Evolutionary conservation across 306 rosid species (phyloP).

Genomic region (Casuarina equisetifolia): DNA sequence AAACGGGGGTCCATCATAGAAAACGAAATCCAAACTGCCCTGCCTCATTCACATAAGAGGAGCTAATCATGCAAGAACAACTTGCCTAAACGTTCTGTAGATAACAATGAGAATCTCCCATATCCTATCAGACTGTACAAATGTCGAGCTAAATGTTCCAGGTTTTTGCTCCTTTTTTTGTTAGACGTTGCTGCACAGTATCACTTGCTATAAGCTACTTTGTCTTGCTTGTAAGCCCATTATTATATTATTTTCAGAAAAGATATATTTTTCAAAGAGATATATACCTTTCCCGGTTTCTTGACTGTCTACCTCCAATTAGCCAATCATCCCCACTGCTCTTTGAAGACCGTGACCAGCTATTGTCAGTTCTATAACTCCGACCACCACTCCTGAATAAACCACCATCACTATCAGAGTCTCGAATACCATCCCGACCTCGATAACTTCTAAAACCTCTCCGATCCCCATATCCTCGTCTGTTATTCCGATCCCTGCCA

Average conservation of each 20-base stretch:
- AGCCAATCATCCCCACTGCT: conserved; percentile 76
- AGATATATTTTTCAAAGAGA: conserved; percentile 2
- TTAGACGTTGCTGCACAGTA: not conserved
- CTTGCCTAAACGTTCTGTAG: not conserved
- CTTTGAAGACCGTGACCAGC: conserved; percentile 57
- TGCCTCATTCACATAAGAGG: not conserved
- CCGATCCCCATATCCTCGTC: conserved; percentile 53
- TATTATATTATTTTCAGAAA: not conserved
- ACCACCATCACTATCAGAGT: conserved; percentile 35
- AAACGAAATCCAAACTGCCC: not conserved
- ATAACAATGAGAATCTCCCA: not conserved
- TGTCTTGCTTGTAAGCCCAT: not conserved
- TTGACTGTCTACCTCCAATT: conserved; percentile 72
- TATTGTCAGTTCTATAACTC: conserved; percentile 47
- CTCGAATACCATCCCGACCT: conserved; percentile 56
- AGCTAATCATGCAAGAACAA: not conserved
- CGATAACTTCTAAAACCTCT: conserved; percentile 61
- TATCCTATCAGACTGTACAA: not conserved
- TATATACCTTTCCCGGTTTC: conserved; percentile 67
- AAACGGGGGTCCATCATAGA: not conserved
- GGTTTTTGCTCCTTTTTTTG: not conserved
- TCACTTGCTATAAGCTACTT: not conserved
- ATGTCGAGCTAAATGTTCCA: not conserved
- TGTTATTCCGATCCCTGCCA: conserved; percentile 53
- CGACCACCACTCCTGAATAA: conserved; percentile 47